These are phyloP conservation scores for Voacanga thouarsii DNA, from an alignment of 257 asterid genomes.

Conservation along the genomic window DNA sequence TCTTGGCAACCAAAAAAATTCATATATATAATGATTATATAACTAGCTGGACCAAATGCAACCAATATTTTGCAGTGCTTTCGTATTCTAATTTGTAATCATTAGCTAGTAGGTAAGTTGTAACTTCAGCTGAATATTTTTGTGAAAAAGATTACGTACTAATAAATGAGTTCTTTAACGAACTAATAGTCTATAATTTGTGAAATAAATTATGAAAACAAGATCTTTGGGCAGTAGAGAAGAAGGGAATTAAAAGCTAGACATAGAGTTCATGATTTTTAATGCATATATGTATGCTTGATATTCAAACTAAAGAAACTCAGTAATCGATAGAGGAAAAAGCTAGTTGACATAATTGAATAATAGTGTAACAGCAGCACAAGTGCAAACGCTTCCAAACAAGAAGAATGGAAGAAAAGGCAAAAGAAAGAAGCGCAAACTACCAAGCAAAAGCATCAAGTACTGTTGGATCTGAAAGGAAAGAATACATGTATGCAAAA, in stretches of 20 bases:
- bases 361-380: slow-evolving; percentile 20
- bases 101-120: slow-evolving; percentile 1
- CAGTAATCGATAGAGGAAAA: not conserved
- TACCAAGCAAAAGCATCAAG: slow-evolving; percentile 44
- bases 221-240: no score
- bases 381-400: slow-evolving; percentile 53
- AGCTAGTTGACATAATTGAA: slow-evolving; percentile 9
- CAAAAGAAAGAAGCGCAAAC: slow-evolving; percentile 32
- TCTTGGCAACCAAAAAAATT: not conserved
- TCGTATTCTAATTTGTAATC: not conserved
- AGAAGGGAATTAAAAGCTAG: not conserved
- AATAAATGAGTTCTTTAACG: no score
- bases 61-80: not conserved
- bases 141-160: not conserved
- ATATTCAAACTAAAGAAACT: not conserved
- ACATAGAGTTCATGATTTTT: not conserved
- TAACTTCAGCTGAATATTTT: not conserved
- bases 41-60: not conserved
- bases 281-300: not conserved
- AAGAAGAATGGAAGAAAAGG: slow-evolving; percentile 36
- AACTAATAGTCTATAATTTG: no score
- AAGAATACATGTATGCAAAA: slow-evolving; percentile 6
- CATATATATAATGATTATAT: not conserved
- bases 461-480: slow-evolving; percentile 21
- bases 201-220: not conserved